Evolutionary conservation across 2,329 filamentous ascomycete genomes (phyloP).

Genomic region (Fusarium lyarnte): DNA sequence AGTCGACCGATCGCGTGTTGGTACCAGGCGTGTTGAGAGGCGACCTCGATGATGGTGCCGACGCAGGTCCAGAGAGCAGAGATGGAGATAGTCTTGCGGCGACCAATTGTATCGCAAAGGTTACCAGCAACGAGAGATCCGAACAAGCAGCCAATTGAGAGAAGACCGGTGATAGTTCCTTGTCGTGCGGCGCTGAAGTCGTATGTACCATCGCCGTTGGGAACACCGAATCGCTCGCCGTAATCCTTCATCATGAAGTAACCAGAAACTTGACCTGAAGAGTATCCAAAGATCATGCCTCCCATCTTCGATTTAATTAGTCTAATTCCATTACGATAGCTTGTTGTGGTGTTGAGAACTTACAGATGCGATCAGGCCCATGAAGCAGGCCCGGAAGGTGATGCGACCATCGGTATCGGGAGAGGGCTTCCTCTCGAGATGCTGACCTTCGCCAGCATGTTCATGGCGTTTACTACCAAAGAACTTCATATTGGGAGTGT

Average conservation of each 20-base stretch:
- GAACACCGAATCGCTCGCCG: slow-evolving; percentile 61
- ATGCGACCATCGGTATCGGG: slow-evolving; percentile 42
- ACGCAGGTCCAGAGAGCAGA: slow-evolving; percentile 71
- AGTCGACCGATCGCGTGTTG: slow-evolving; percentile 73
- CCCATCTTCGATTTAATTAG: slow-evolving; percentile 44
- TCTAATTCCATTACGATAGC: neutral
- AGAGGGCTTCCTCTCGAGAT: slow-evolving; percentile 29
- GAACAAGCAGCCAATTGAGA: slow-evolving; percentile 67
- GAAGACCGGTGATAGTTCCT: slow-evolving; percentile 70
- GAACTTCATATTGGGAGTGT: slow-evolving; percentile 28
- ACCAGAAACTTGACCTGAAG: slow-evolving; percentile 68
- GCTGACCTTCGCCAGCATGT: slow-evolving; percentile 30
- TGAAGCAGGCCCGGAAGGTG: slow-evolving; percentile 56
- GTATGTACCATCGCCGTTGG: slow-evolving; percentile 50
- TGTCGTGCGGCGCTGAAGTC: slow-evolving; percentile 67
- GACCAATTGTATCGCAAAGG: slow-evolving; percentile 69
- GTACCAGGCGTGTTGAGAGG: slow-evolving; percentile 65
- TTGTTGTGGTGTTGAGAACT: neutral
- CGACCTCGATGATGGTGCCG: slow-evolving; percentile 71
- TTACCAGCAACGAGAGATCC: slow-evolving; percentile 68
- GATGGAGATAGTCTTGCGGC: slow-evolving; percentile 68
- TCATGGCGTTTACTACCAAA: slow-evolving; percentile 32
- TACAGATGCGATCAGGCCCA: slow-evolving; percentile 60
- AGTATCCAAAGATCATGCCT: slow-evolving; percentile 67
- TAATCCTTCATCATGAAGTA: slow-evolving; percentile 71